Base-by-base conservation (phyloP, 2,329 filamentous ascomycete species). In the Fusarium sublunatum region DNA sequence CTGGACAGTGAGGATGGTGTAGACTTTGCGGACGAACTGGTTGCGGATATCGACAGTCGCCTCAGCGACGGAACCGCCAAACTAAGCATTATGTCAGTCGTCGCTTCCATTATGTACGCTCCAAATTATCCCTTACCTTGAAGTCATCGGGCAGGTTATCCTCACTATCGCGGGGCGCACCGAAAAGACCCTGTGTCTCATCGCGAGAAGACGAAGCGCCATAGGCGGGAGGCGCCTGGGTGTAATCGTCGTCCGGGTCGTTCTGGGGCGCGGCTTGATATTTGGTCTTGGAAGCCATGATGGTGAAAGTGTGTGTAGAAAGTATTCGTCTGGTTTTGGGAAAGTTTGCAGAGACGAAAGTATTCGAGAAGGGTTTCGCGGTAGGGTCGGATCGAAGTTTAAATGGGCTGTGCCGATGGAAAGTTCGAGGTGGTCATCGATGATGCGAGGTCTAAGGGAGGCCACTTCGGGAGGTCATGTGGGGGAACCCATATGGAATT, bases 91-190 rank as follows among this genome's bases (percentile, higher is more conserved):
- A 31, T 58, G 55, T 71, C 54, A 71, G 65, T 51, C 24, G 22
- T 31, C 29, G 6, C n/a, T 31, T 6, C 34, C 26, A 22, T 24
- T 4, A n/a, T 3, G 12, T 1, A 4, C n/a, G n/a, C 8, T 12
- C 41, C 7, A 9, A 8, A 5, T 24, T 4, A 34, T 25, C 5
- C 19, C 25, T 5, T 69, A 91, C 90, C 85, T 97, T 98, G 87
- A 98, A 98, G 78, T 98, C 94, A 81, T 98, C 94, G 2, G 94
- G 94, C 40, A 98, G 76, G 73, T 97, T 96, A 79, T 97, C 94
- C 74, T 93, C 88, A 77, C 93, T 93, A 74, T 83, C 85, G 70
- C 93, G 88, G 47, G 92, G 88, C 40, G 84, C 86, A 43, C 87
- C 89, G 61, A 84, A 84, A 54, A 91, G 85, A 36, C 91, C 82